Evolutionary conservation across 2,329 filamentous ascomycete genomes (phyloP), one percentile per base, ranked within the genome.

Genomic region (Scedosporium aurantiacum): DNA sequence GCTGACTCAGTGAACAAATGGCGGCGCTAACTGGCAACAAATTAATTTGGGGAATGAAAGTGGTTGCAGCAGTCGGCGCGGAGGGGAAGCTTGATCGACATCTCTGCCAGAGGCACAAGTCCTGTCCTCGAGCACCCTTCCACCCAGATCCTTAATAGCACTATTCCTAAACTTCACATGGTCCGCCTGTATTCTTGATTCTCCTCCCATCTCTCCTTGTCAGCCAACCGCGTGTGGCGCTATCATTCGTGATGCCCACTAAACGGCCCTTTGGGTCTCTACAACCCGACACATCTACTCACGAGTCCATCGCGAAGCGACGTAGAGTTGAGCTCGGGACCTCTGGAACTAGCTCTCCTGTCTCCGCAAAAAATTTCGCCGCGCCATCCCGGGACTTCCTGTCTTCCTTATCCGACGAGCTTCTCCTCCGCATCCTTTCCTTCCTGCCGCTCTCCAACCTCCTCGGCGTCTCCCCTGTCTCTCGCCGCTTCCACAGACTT

Each of bases 361-460:
- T 47, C 28, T 40, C 3, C 58, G 7, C 4, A 14, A 23, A 5
- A 10, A 5, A 5, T 14, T 54, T 27, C 27, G 7, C 27, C 5
- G 10, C n/a, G 5, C 8, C 47, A 5, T 27, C 52, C 10, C 52
- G 28, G 21, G 89, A 96, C 73, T 78, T 79, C 57, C 72, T 97
- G 16, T 90, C 90, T 5, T 75, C 74, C 7, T 79, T 97, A 59
- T 96, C 91, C 64, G 90, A 96, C 72, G 94, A 99, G 73, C 79
- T 97, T 40, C 81, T 96, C 37, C 76, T 97, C 61, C 89, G 91
- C 67, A 89, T 97, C 63, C 79, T 97, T 41, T 88, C 88, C 4
- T 88, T 84, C 70, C 79, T 96, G n/a, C 76, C 88, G 2, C 82
- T 90, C 32, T 75, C 80, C 6, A 82, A 87, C 28, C 81, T 97